Conservation (phyloP, 768 basidiomycete species). For the Rhizopogon vulgaris region DNA sequence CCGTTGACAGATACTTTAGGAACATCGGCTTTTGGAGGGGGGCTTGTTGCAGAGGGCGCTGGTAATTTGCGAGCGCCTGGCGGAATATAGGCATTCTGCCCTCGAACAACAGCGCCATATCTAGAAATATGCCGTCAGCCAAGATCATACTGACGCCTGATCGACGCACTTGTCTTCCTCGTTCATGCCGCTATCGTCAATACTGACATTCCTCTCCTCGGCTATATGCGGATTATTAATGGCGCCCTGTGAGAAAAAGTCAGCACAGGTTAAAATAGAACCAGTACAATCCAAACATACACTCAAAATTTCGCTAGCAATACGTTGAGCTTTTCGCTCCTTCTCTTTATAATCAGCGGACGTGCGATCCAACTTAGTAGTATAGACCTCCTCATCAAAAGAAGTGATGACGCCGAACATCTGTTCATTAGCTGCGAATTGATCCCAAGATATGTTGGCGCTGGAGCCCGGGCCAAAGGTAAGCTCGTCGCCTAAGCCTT, state of each 20-base stretch:
- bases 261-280: constrained; percentile 7
- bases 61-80: constrained; percentile 71
- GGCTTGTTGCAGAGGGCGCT: constrained; percentile 6
- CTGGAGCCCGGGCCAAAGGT: constrained; percentile 58
- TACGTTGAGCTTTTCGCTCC: constrained; percentile 78
- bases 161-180: constrained; percentile 91
- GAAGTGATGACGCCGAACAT: constrained; percentile 87
- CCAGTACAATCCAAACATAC: constrained; percentile 38
- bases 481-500: constrained; percentile 49
- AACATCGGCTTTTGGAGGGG: constrained; percentile 37
- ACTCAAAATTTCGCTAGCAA: constrained; percentile 88
- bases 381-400: constrained; percentile 93
- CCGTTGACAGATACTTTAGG: constrained; percentile 75
- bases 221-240: constrained; percentile 80
- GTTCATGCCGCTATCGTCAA: constrained; percentile 71
- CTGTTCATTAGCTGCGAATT: constrained; percentile 89
- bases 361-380: constrained; percentile 83
- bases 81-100: constrained; percentile 87
- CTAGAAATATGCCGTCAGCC: constrained; percentile 83
- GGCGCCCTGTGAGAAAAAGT: constrained; percentile 36
- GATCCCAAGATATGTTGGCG: constrained; percentile 67
- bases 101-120: constrained; percentile 88
- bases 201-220: constrained; percentile 69
- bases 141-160: constrained; percentile 86
- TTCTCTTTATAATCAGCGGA: constrained; percentile 84